phyloP scores from a whole-genome alignment of 345 rosid genomes.

The Angophora floribunda region DNA sequence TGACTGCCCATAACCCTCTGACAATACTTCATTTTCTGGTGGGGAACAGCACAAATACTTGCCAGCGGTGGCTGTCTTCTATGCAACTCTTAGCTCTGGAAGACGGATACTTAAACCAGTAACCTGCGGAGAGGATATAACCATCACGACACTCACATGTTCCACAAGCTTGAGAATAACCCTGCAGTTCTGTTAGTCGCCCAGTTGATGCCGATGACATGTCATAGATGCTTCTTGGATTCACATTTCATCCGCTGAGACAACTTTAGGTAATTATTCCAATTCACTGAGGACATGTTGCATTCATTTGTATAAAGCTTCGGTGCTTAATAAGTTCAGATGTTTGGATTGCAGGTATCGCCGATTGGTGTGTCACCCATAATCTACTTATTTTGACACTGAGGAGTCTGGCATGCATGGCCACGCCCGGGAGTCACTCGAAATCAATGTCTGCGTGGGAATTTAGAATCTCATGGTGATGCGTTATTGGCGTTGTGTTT shows the following conservation, averaged over 20 bases:
- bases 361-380: background rate
- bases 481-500: background rate
- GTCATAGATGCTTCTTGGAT: background rate
- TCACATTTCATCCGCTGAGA: background rate
- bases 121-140: background rate
- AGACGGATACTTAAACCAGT: background rate
- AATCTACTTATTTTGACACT: background rate
- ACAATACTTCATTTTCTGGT: conserved; percentile 2
- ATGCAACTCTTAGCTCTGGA: background rate
- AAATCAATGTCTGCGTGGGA: background rate
- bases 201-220: background rate
- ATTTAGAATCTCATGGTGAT: background rate
- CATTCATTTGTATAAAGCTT: background rate
- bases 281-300: background rate
- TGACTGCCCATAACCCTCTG: conserved; percentile 81
- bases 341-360: background rate
- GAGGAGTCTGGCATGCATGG: background rate
- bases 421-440: background rate
- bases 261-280: background rate
- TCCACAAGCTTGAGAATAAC: background rate
- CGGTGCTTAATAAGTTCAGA: background rate
- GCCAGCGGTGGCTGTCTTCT: background rate
- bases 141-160: background rate
- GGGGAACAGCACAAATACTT: background rate
- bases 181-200: background rate